Conservation (phyloP, 2,329 filamentous ascomycete species). For the Alternaria postmessia region DNA sequence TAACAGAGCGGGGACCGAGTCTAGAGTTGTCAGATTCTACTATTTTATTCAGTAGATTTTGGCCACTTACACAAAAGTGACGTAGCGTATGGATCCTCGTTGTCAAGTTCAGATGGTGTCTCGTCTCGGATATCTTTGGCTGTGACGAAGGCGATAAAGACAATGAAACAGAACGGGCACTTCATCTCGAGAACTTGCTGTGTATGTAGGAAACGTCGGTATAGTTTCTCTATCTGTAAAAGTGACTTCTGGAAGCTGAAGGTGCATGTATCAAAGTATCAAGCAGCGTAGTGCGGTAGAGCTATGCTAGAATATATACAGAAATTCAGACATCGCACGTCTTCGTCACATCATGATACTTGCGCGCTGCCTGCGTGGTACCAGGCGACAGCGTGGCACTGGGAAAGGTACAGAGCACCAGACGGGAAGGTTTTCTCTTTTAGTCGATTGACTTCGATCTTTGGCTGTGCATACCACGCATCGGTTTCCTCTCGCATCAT, state of each 20-base stretch:
- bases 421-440: background rate
- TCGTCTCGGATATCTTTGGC: constrained; percentile 50
- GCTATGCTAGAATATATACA: background rate
- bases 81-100: background rate
- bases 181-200: constrained; percentile 32
- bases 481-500: constrained; percentile 1
- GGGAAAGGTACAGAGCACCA: background rate
- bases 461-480: constrained; percentile 1
- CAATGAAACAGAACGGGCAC: constrained; percentile 36
- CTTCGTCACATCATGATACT: background rate
- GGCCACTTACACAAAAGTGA: constrained; percentile 42
- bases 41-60: background rate
- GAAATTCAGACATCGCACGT: background rate
- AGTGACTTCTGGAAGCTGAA: too few species aligned
- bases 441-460: background rate
- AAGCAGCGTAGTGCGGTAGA: background rate
- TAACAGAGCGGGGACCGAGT: background rate
- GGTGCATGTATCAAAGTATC: background rate
- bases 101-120: constrained; percentile 47
- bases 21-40: background rate
- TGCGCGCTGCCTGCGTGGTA: background rate
- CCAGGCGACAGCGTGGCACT: background rate
- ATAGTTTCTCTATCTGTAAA: background rate
- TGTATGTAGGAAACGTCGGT: background rate
- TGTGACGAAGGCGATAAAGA: constrained; percentile 49